Evolutionary conservation across 768 basidiomycete species (phyloP).

Genomic region (Russula vinacea): DNA sequence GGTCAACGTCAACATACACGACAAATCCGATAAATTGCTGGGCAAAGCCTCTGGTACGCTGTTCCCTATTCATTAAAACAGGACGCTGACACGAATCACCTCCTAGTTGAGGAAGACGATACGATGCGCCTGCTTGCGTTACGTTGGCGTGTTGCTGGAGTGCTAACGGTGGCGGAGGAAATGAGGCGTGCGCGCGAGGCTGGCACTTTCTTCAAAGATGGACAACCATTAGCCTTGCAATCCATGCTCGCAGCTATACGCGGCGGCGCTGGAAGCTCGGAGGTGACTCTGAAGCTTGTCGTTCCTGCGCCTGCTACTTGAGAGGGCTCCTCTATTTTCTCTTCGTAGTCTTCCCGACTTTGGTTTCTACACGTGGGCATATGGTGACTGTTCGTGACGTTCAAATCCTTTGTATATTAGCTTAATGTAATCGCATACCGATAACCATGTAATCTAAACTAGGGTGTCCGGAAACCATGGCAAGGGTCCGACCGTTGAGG

Average conservation of each 20-base stretch:
- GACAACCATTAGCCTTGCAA: not conserved
- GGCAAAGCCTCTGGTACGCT: constrained; percentile 5
- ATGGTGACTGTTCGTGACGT: not conserved
- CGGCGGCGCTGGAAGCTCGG: too few relatives aligned
- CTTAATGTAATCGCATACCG: not conserved
- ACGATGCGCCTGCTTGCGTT: constrained; percentile 17
- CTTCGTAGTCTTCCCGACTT: not conserved
- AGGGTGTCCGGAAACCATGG: too few relatives aligned
- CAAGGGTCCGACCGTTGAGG: too few relatives aligned
- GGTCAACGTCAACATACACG: constrained; percentile 9
- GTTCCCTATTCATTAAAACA: not conserved
- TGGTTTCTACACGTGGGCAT: not conserved
- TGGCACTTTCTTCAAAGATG: constrained; percentile 4
- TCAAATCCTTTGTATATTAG: constrained; percentile 13
- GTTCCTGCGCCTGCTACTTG: too few relatives aligned
- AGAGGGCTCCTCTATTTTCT: not conserved
- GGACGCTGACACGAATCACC: not conserved
- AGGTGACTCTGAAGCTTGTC: constrained; percentile 8
- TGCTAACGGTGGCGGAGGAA: not conserved
- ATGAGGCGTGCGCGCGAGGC: constrained; percentile 12
- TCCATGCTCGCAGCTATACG: not conserved
- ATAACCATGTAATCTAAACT: too few relatives aligned
- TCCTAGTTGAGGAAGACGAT: constrained; percentile 6
- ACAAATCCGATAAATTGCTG: not conserved
- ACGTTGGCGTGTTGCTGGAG: constrained; percentile 13